Percentiles rank a stretch among this genome's conserved stretches.
Evolutionary conservation across 345 rosid species (phyloP).

Genomic region (Heritiera littoralis): DNA sequence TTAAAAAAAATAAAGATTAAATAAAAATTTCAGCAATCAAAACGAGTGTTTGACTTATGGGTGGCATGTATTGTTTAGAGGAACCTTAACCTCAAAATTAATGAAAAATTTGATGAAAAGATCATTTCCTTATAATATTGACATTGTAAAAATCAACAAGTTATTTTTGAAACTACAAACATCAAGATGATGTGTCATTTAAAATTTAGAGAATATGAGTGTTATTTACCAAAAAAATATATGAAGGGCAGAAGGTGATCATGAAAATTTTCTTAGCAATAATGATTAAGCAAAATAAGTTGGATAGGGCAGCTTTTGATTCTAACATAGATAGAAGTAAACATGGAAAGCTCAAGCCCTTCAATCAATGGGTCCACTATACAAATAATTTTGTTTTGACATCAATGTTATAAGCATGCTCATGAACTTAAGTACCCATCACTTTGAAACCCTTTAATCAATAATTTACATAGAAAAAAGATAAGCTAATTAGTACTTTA

Average conservation of each 20-base stretch:
- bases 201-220: too few species aligned
- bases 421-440: conserved; percentile 8
- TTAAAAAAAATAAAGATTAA: too few species aligned
- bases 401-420: conserved; percentile 16
- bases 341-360: not conserved
- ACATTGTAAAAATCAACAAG: too few species aligned
- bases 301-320: not conserved
- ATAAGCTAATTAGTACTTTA: not conserved
- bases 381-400: conserved; percentile 25
- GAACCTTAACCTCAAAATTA: too few species aligned
- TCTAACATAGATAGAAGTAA: not conserved
- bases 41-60: too few species aligned
- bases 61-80: too few species aligned
- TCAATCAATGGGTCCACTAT: conserved; percentile 28
- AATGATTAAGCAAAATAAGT: not conserved
- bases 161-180: too few species aligned
- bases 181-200: too few species aligned
- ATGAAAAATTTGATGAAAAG: too few species aligned
- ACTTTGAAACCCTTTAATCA: not conserved
- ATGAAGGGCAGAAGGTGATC: not conserved
- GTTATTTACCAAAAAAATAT: not conserved
- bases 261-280: not conserved
- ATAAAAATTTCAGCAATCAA: too few species aligned
- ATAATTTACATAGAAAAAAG: not conserved
- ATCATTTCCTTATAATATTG: too few species aligned